These are phyloP conservation scores for Peronospora belbahrii DNA, from an alignment of 352 stramenopile species.

Conservation along the genomic window DNA sequence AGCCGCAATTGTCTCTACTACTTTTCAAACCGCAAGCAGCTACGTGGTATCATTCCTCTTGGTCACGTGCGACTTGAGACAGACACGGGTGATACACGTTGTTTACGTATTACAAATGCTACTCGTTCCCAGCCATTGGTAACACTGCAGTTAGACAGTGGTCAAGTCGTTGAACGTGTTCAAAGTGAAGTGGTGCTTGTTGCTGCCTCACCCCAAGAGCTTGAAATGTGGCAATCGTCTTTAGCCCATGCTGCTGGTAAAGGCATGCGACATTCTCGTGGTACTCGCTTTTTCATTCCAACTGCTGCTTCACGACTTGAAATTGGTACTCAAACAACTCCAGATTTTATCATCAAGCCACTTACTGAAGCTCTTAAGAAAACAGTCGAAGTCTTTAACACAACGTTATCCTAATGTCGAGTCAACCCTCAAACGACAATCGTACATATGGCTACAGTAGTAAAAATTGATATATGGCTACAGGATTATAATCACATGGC, in stretches of 20 bases:
- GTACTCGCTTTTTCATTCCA: constrained; percentile 80
- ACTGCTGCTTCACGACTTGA: constrained; percentile 71
- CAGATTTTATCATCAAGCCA: constrained; percentile 67
- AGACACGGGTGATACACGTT: constrained; percentile 38
- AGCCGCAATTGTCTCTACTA: constrained; percentile 87
- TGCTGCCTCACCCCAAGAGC: constrained; percentile 54
- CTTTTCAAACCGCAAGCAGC: constrained; percentile 72
- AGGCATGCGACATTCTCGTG: constrained; percentile 69
- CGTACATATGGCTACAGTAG: constrained; percentile 14
- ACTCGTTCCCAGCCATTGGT: constrained; percentile 50
- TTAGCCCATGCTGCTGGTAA: constrained; percentile 73
- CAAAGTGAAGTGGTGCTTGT: constrained; percentile 76
- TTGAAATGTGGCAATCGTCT: constrained; percentile 87
- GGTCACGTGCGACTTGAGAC: constrained; percentile 67
- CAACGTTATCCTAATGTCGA: constrained; percentile 37
- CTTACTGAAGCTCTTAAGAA: constrained; percentile 70
- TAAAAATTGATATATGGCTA: constrained; percentile 4
- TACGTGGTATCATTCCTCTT: constrained; percentile 81
- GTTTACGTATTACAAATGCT: constrained; percentile 71
- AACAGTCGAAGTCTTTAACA: constrained; percentile 83
- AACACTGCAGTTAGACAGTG: constrained; percentile 75
- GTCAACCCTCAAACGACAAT: too few relatives aligned
- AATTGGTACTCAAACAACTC: constrained; percentile 70
- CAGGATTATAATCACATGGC: constrained; percentile 5
- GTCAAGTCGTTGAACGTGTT: constrained; percentile 69